Evolutionary conservation across 495 filamentous ascomycete genomes (phyloP), one percentile per base, ranked within the genome.

Genomic region (Daldinia concentrica): DNA sequence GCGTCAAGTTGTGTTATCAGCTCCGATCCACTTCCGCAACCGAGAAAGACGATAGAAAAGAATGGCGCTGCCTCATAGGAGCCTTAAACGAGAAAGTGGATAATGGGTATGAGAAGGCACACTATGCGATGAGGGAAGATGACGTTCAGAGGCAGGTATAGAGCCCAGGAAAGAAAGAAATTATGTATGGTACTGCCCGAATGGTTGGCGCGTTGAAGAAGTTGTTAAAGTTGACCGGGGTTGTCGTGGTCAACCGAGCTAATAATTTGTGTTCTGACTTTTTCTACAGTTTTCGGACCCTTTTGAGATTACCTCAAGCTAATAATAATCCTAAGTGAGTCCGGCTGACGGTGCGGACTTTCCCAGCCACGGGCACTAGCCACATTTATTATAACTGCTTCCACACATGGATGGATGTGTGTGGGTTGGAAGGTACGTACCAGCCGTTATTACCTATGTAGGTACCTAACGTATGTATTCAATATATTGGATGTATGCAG

Each of bases 251-350:
- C 68, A 64, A 69, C 71, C 56, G 24, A 41, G 60, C 58, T 67
- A 67, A 67, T 69, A 73, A 74, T 66, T 74, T 69, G 51, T 63
- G 62, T 71, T 66, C 68, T 62, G 36, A 72, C 69, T 72, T 72
- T 74, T 71, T 71, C 64, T 19, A 58, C 71, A 72, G 30, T 72
- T 72, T 74, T 68, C 67, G 67, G 66, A 64, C 72, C 70, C 71
- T 73, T 24, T 52, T 57, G 6, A 68, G 29, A 57, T 70, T 70
- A 48, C 36, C 36, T 48, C 43, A 48, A 48, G 43, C 43, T 48
- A 48, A 48, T 48, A 48, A 48, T 48, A 48, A 48, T 24, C 19
- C 43, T 24, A 19, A 19, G 19, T 19, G 3, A 36, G 17, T 19
- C 19, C 19, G 17, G 17, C 17, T 41, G n/a, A 17, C 39, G n/a